Evolutionary conservation across 2,329 filamentous ascomycete genomes (phyloP), one percentile per base, ranked within the genome.

Genomic region (Cladophialophora exuberans): DNA sequence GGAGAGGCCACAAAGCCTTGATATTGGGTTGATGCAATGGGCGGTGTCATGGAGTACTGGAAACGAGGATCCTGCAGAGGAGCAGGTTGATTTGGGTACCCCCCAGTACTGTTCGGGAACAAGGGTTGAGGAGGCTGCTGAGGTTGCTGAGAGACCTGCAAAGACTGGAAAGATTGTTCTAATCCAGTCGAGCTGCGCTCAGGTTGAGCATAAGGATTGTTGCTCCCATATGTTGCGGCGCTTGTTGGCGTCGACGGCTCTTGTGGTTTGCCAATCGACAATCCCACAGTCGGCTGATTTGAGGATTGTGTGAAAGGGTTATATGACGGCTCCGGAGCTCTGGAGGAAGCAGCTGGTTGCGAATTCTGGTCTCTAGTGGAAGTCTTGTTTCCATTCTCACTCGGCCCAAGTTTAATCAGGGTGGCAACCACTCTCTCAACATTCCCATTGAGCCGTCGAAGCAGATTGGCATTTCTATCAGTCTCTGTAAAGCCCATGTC

Each of bases 401-500:
- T 85, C 67, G 96, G 91, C 22, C 92, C 93, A 33, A 97, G 74
- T 62, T 90, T 83, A 53, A 94, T 84, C 66, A 99, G 73, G 15
- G 90, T 84, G 71, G 97, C 93, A 39, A 97, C 84, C 0, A 93
- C 85, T 70, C 84, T 87, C 64, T 97, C 90, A 54, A 99, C 69
- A 67, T 94, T 92, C 3, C 93, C 92, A 66, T 88, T 86, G 25
- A 95, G 80, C 2, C 88, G 88, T 68, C 91, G 92, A 15, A 99
- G 75, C 22, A 97, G 85, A 48, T 87, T 84, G 3, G 84, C 79
- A 67, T 97, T 97, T 56, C 88, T 84, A 64, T 87, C 89, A 36
- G 87, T 85, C 68, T 99, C 91, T 3, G 76, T 78, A 66, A 99
- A 99, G 0, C 94, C 94, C 91, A 97, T 96, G 53, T 97, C 91